Conservation (phyloP, 345 rosid species). For the Syzygium aromaticum region DNA sequence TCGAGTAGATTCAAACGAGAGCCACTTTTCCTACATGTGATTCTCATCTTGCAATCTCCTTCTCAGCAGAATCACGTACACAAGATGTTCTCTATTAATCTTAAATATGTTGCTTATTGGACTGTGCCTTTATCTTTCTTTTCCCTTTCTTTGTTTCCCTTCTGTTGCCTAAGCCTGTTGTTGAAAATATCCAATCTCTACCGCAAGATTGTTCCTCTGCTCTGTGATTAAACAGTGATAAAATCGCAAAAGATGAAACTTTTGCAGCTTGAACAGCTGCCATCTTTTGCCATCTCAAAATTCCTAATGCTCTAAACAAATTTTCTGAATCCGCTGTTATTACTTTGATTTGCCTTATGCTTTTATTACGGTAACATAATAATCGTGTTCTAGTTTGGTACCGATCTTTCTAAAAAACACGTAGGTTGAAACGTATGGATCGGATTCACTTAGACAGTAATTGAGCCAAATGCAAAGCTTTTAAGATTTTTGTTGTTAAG, state of each 20-base stretch:
- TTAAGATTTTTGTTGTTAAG: not conserved
- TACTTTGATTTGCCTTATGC: not conserved
- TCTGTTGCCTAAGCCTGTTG: not conserved
- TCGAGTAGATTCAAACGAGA: not conserved
- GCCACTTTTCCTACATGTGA: not conserved
- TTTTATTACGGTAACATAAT: not conserved
- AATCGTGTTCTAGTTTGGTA: not conserved
- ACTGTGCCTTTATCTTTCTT: not conserved
- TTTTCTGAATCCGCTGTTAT: not conserved
- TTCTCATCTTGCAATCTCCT: too few species aligned
- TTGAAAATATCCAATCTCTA: not conserved
- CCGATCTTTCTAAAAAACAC: not conserved
- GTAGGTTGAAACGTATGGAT: not conserved
- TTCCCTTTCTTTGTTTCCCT: not conserved
- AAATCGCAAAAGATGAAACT: not conserved
- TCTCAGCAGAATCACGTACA: too few species aligned
- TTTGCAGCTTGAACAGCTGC: not conserved
- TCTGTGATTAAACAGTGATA: not conserved
- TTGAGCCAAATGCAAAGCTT: not conserved
- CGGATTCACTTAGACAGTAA: rapidly evolving
- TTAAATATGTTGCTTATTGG: not conserved
- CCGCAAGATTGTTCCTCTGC: not conserved
- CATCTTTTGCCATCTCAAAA: not conserved
- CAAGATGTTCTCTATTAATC: not conserved
- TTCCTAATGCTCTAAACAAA: not conserved